Base-by-base conservation (phyloP, 768 basidiomycete genomes). In the Rhizopogon salebrosus region DNA sequence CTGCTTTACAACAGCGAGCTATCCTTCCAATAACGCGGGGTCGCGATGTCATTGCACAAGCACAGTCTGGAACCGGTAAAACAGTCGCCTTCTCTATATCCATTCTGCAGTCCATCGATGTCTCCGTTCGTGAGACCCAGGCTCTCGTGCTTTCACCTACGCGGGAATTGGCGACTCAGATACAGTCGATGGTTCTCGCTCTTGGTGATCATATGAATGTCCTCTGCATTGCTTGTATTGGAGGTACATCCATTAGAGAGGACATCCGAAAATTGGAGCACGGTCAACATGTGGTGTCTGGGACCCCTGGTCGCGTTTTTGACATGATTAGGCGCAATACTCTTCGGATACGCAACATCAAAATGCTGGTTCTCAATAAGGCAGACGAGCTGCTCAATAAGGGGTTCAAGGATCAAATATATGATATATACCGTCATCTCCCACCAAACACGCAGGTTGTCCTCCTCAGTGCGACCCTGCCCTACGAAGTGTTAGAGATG, bases 161-260 rank as follows among this genome's bases (percentile, higher is more conserved):
- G n/a, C 90, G 95, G 58, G 95, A 99, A 75, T 80, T 98, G 53
- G 95, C 95, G 20, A 94, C 93, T n/a, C 95, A 98, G 75, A 99
- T 97, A 63, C 95, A 98, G 71, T 95, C 92, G 45, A 95, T 98
- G 58, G 84, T 98, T 27, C 82, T 98, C 54, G 95, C 95, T 24
- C 75, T 99, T 31, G 95, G 95, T 45, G 95, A 98, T 77, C 98
- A 98, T 70, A 95, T 98, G 95, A 97, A 97, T 67, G 91, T 99
- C 54, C 93, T 97, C 66, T 98, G 95, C 71, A 93, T 97, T 69
- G 95, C 94, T 40, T 97, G 95, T 71, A 97, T 98, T 65, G 95
- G 95, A 40, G 95, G 95, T 40, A 95, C 93, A 2, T 92, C 92
- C 36, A 93, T 99, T 60, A 92, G 94, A 16, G 95, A 99, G 75